Conservation (phyloP, 2,329 filamentous ascomycete genomes). For the Fusarium anguioides region DNA sequence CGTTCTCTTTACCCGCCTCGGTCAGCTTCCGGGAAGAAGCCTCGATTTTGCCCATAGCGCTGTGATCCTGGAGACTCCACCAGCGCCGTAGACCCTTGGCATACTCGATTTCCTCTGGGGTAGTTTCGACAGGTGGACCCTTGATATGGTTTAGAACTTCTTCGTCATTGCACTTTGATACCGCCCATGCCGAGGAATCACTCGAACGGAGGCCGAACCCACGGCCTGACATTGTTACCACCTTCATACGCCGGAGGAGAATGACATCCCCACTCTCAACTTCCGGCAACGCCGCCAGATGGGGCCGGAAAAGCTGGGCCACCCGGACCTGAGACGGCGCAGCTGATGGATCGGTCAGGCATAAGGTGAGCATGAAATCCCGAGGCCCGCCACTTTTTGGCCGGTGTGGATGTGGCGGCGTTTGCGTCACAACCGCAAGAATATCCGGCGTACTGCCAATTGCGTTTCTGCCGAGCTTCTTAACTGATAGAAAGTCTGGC, state of each 20-base stretch:
- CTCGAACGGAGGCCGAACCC: conserved; percentile 67
- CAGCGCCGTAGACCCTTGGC: conserved; percentile 61
- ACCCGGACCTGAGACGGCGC: conserved; percentile 62
- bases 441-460: conserved; percentile 63
- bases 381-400: conserved; percentile 64
- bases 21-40: conserved; percentile 56
- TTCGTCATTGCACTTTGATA: conserved; percentile 62
- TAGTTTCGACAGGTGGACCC: conserved; percentile 69
- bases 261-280: conserved; percentile 68
- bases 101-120: conserved; percentile 61
- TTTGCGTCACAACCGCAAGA: conserved; percentile 64
- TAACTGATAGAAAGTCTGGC: conserved; percentile 64
- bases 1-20: conserved; percentile 45
- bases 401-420: conserved; percentile 62
- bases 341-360: conserved; percentile 66
- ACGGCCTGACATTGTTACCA: conserved; percentile 63
- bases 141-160: conserved; percentile 63
- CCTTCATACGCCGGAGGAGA: conserved; percentile 66
- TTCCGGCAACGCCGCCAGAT: conserved; percentile 66
- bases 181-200: conserved; percentile 70
- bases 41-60: conserved; percentile 59
- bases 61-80: conserved; percentile 61
- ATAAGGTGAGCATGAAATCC: conserved; percentile 69
- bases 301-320: conserved; percentile 68
- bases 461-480: conserved; percentile 62